Base-by-base conservation (phyloP, 177 flowering plant genomes). In the Vitis hybrid region DNA sequence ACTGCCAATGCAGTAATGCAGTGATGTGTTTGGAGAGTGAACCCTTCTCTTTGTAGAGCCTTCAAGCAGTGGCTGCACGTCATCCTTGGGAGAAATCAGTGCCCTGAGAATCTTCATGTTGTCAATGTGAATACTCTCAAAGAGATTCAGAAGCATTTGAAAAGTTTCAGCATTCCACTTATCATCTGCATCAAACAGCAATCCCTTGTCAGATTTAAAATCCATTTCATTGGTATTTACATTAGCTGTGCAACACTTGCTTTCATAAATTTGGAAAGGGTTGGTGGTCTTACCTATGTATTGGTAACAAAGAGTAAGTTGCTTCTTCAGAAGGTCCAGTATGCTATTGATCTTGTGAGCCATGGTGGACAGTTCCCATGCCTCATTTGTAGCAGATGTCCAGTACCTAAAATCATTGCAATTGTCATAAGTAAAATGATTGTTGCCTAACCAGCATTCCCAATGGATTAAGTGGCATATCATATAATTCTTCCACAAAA, bases 321-420 rank as follows among this genome's bases (percentile, higher is more conserved):
- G 81, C 52, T 75, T 60, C 58, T 5, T 72, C 5, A 88, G 83
- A 70, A 82, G 88, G 0, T 76, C 85, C 10, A 52, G 70, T 12
- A 89, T 86, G 84, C 60, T 86, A 40, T 58, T 70, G 24, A 87
- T 78, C 65, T 87, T 91, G 75, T 86, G 89, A 58, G 81, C 84
- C 70, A 89, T 73, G 73, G 81, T 84, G 0, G 90, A 86, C 1
- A 86, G 78, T 64, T 91, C 93, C 92, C 90, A 88, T 54, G 85
- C 70, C 30, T 89, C 96, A 35, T 6, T 35, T 3, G 82, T 72
- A 12, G 89, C 80, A 1, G 85, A 77, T n/a, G 68, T 2, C 1
- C 59, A 50, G 21, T n/a, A 56, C 83, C 86, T 87, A 73, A 62
- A 69, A 65, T 19, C 15, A 65, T 11, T 27, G 27, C 27, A 27